Conservation (phyloP, 352 stramenopile species). For the Pythium dissimile region DNA sequence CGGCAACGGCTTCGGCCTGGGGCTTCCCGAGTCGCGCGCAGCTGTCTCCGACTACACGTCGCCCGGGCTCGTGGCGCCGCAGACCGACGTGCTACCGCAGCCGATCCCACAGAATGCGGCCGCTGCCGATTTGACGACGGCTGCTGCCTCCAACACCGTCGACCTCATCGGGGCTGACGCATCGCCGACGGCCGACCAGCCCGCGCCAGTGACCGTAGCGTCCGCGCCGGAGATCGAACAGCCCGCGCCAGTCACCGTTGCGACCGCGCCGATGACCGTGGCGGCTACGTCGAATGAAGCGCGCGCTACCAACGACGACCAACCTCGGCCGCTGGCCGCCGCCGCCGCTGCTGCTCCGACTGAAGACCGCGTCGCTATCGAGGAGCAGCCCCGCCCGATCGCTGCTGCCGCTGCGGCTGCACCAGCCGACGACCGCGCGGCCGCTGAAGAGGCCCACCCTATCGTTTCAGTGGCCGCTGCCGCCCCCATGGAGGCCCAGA, state of each 20-base stretch:
- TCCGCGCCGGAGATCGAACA: not conserved
- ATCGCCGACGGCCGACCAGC: not conserved
- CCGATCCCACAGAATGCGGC: conserved; percentile 14
- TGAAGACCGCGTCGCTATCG: not conserved
- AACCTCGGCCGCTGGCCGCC: not conserved
- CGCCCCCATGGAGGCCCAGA: not conserved
- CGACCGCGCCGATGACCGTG: not conserved
- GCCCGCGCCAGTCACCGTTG: not conserved
- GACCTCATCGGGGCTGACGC: too few species aligned
- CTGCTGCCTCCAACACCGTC: not conserved
- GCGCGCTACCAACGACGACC: not conserved
- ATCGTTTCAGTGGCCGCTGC: not conserved
- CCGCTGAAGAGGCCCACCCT: not conserved
- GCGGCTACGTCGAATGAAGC: not conserved
- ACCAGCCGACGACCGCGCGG: not conserved
- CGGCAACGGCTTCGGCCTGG: conserved; percentile 16
- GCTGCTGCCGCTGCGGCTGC: not conserved
- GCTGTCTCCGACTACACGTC: conserved; percentile 10
- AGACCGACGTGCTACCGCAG: conserved; percentile 10
- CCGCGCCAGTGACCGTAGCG: not conserved
- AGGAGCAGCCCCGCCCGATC: not conserved
- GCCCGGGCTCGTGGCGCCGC: conserved; percentile 18
- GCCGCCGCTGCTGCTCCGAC: not conserved
- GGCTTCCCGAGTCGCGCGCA: conserved; percentile 2
- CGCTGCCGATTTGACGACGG: not conserved